These are phyloP conservation scores for Ormosia emarginata DNA, from an alignment of 306 rosid genomes.

Conservation along the genomic window DNA sequence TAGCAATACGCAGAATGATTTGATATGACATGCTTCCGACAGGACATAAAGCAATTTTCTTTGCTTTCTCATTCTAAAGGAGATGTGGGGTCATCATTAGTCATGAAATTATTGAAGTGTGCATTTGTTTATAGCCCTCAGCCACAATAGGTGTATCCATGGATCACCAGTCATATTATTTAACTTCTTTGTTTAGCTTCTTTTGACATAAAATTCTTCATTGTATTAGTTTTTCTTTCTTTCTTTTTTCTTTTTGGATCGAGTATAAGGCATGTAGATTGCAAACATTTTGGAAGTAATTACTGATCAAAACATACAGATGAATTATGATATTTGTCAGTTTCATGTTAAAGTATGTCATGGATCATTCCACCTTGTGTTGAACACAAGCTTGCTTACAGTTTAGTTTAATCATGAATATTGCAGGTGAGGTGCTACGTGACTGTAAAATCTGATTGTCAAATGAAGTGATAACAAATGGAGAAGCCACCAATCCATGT, in stretches of 20 bases:
- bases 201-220: background rate
- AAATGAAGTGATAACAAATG: constrained; percentile 34
- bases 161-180: background rate
- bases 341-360: constrained; percentile 2
- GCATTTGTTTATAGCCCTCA: background rate
- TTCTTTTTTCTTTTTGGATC: background rate
- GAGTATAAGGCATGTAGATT: background rate
- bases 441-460: background rate
- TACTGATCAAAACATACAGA: background rate
- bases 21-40: constrained; percentile 32
- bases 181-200: background rate
- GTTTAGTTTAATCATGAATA: background rate
- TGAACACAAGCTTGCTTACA: background rate
- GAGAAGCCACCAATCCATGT: constrained; percentile 38
- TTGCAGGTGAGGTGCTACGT: constrained; percentile 22
- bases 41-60: constrained; percentile 12
- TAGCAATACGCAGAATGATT: constrained; percentile 18
- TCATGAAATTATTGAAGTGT: constrained; percentile 17
- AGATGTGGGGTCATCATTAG: constrained; percentile 12
- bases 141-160: background rate
- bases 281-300: background rate
- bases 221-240: background rate
- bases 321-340: background rate
- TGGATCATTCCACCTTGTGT: background rate
- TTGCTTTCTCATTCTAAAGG: constrained; percentile 14